Base-by-base conservation (phyloP, 129 eudicot species). In the Lactuca saligna region DNA sequence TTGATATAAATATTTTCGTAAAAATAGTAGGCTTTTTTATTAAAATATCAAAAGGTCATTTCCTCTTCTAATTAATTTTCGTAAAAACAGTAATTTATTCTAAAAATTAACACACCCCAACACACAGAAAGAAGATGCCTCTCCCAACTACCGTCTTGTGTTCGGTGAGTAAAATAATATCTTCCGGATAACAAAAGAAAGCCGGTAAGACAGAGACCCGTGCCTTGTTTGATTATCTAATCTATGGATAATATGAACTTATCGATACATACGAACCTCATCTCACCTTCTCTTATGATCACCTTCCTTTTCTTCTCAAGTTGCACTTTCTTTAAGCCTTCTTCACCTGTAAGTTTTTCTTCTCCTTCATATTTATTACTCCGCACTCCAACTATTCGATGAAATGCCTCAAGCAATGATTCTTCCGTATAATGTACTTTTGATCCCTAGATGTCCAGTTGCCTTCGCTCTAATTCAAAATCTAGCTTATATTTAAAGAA, bases 361-460 rank as follows among this genome's bases (percentile, higher is more conserved):
- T 42, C 17, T 67, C 35, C 34, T 6, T 58, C 16, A 58, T 58
- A 48, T 1, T 57, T 7, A 48, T 71, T 15, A 59, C 37, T 59
- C 7, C 6, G 68, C 54, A 41, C 17, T 63, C 66, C 57, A 70
- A 70, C 67, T 59, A 58, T 70, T 71, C 4, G 48, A 57, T 57
- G 11, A 57, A 57, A 70, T 44, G 75, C 62, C 66, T 57, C 55
- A 42, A 55, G 4, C 7, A 17, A 8, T 14, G 20, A 55, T 17
- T 54, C 54, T 57, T 68, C 37, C 25, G 20, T 68, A 10, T 17
- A 10, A 3, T 17, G 7, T 6, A 17, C 17, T 39, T 56, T n/a
- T 69, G 8, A 42, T 20, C 15, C 15, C 48, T 70, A 1, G 10
- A 8, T 46, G 4, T 2, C 15, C 51, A 11, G 14, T 46, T 46